Percentiles rank a stretch among this genome's conserved stretches.
Evolutionary conservation across 345 rosid genomes (phyloP).

Genomic region (Geranium rotundifolium): DNA sequence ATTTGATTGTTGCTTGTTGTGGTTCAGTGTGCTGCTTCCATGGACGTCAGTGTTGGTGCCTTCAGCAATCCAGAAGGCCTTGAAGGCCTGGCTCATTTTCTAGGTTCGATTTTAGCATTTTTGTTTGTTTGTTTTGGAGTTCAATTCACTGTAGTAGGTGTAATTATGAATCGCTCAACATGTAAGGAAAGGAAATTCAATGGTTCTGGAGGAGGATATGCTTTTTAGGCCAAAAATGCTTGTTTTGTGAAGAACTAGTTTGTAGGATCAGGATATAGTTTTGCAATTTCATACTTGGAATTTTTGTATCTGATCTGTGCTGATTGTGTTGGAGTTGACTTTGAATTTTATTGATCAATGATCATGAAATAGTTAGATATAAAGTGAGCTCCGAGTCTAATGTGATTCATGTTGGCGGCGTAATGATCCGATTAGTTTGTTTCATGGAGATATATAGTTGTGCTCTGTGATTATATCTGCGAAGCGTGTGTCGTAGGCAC

Average conservation of each 20-base stretch:
- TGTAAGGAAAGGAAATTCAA: not conserved
- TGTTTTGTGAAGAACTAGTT: no score
- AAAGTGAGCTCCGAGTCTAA: not conserved
- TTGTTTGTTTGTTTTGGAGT: not conserved
- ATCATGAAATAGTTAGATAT: no score
- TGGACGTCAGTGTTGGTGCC: slow-evolving; percentile 73
- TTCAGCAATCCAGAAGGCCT: slow-evolving; percentile 75
- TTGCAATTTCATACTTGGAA: not conserved
- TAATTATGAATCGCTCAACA: not conserved
- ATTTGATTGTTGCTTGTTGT: slow-evolving; percentile 1
- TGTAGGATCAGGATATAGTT: not conserved
- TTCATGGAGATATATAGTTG: not conserved
- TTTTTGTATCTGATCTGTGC: not conserved
- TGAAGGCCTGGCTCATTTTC: slow-evolving; percentile 90
- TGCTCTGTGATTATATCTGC: not conserved
- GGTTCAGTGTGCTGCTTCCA: slow-evolving; percentile 80
- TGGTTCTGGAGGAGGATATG: not conserved
- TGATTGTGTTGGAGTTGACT: not conserved
- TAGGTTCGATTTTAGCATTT: slow-evolving; percentile 28
- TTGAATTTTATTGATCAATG: not conserved
- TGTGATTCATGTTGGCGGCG: not conserved
- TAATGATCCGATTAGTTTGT: not conserved
- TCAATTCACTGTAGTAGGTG: not conserved
- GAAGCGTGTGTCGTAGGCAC: not conserved
- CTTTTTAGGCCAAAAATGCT: no score